Conservation (phyloP, 129 eudicot species). For the Chrysanthemum seticuspe region DNA sequence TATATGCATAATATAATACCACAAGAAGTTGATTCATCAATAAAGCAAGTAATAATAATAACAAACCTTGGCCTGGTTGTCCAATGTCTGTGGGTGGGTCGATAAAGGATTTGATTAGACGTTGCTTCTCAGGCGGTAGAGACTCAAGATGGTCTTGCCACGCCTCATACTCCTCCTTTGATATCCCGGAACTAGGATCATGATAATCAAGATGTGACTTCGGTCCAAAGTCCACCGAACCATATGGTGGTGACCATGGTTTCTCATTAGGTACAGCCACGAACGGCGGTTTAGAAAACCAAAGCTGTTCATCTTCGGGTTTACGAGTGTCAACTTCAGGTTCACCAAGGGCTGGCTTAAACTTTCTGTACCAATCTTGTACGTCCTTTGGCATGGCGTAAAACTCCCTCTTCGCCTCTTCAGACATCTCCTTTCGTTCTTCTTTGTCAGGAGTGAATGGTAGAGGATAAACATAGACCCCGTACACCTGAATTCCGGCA, state of each 20-base stretch:
- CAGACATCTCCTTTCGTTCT: background rate
- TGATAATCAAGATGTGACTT: background rate
- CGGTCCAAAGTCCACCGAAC: background rate
- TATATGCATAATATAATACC: no score
- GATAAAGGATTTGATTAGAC: background rate
- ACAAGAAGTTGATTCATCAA: no score
- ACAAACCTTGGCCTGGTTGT: background rate
- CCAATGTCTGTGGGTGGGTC: background rate
- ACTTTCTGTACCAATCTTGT: background rate
- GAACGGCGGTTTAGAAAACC: background rate
- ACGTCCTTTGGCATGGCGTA: background rate
- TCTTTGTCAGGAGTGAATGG: background rate
- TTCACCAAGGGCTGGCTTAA: background rate
- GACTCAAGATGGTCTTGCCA: background rate
- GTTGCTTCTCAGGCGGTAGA: background rate
- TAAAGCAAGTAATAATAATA: background rate
- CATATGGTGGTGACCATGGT: background rate
- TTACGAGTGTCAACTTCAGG: background rate
- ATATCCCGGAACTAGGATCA: background rate
- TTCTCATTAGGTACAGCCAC: background rate
- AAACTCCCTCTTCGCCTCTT: background rate
- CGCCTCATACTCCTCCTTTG: background rate
- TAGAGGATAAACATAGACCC: background rate
- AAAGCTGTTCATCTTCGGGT: background rate
- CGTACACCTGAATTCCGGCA: background rate